Base-by-base conservation (phyloP, 2,329 filamentous ascomycete genomes). In the Colletotrichum aenigma region DNA sequence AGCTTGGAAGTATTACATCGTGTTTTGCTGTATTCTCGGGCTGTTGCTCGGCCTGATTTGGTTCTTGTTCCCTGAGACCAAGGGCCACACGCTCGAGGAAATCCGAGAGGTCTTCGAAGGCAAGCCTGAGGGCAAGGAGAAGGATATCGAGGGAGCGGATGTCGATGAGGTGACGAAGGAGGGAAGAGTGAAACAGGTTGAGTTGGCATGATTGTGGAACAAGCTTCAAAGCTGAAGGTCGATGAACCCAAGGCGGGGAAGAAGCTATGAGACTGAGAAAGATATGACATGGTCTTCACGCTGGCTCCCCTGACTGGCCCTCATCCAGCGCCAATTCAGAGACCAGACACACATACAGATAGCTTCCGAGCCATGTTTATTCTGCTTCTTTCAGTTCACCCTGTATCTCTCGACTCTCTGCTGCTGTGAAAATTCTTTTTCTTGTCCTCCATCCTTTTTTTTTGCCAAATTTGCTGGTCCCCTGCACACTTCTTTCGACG, bases 61-160 rank as follows among this genome's bases (percentile, higher is more conserved):
- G 66, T 78, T 80, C 32, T 75, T 79, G n/a, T 78, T 82, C 60
- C 78, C 80, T 0, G 82, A 83, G 70, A 83, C 81, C 6, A 83
- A 82, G 77, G 78, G 74, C 2, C 61, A 70, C 21, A 79, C 78
- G 4, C 67, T 80, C 6, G 78, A 80, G 36, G 78, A 79, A 52
- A 70, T 79, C 21, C 21, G 74, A 38, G 72, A 71, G 34, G 32
- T 79, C 2, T 78, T 79, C 13, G 61, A 78, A 28, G 71, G 70
- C 30, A 68, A 76, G 61, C 18, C 66, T 28, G 34, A 60, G 24
- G 28, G 32, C 3, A 64, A 58, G 24, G 68, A 43, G 13, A 48
- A 24, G n/a, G 66, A 74, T n/a, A n/a, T 55, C 10, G 43, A 70
- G 13, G 38, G 26, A 7, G 70, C 24, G 2, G 58, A 48, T 2